Evolutionary conservation across 164 flowering plant genomes (phyloP), one percentile per base, ranked within the genome.

Genomic region (Houttuynia cordata): DNA sequence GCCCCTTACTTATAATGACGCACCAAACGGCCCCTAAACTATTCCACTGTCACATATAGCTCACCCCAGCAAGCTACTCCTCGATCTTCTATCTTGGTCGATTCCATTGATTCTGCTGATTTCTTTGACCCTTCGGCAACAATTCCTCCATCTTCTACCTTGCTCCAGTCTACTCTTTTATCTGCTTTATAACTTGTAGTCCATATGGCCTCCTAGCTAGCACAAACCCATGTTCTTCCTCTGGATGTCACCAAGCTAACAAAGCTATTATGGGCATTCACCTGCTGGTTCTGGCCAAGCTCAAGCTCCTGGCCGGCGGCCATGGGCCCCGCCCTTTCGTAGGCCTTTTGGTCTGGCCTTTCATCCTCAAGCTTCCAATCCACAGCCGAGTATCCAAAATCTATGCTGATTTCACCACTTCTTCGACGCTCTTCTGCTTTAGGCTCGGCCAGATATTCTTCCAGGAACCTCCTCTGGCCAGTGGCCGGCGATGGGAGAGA

Each of bases 401-500:
- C 10, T 60, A 30, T 21, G 22, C 54, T 0, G 59, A 53, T 6
- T 17, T 55, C 19, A 53, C 30, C 0, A 37, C 59, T 8, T 51
- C 68, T 22, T 60, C 59, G 6, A 24, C 22, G 0, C 55, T 66
- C 23, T 60, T 60, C 59, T 19, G 54, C 8, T 66, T 60, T 42
- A 58, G 55, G 24, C 53, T 66, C 3, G 15, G 59, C 40, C 63
- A 42, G 63, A 60, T 55, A 3, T 15, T 66, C 24, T 66, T 66
- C 42, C 59, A 66, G 14, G 47, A 45, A 0, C 59, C 25, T 4
- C 22, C 60, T 3, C 22, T 24, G 49, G 8, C 25, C 24, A 24
- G 24, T 40, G 63, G 68, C 25, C 45, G 47, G 34, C 45, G 59
- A 25, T 66, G 64, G 69, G 69, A 54, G 60, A 60, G 69, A 60